Evolutionary conservation across 2,329 filamentous ascomycete species (phyloP).

Genomic region (Blumeria hordei): DNA sequence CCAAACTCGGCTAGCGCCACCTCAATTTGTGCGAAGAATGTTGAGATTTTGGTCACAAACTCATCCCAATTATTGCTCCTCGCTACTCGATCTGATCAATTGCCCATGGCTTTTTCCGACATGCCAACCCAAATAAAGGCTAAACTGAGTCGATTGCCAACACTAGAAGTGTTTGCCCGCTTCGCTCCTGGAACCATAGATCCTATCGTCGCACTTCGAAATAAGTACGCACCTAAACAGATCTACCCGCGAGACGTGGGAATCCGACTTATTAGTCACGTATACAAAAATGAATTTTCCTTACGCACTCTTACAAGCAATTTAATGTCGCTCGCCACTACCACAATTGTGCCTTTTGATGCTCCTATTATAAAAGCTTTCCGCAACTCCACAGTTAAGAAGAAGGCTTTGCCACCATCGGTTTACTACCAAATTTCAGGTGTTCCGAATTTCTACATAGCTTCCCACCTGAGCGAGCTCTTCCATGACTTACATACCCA

Average conservation of each 20-base stretch:
- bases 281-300: background rate
- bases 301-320: background rate
- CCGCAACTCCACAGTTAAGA: background rate
- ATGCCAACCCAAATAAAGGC: too few species aligned
- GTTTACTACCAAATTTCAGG: background rate
- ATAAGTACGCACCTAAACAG: background rate
- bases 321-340: background rate
- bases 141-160: background rate
- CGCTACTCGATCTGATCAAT: too few species aligned
- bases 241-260: background rate
- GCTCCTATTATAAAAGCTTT: background rate
- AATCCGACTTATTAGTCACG: background rate
- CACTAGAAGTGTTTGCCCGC: background rate
- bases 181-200: background rate
- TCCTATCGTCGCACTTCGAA: background rate
- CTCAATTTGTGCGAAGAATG: too few species aligned
- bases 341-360: background rate
- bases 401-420: background rate
- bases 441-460: background rate
- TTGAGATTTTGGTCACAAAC: too few species aligned
- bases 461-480: background rate
- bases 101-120: too few species aligned
- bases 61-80: too few species aligned
- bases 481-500: background rate
- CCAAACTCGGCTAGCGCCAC: too few species aligned